A percentile compares a stretch with the other conserved stretches of the same genome.
phyloP scores from a whole-genome alignment of 352 stramenopile genomes.

The Globisporangium nodosum region DNA sequence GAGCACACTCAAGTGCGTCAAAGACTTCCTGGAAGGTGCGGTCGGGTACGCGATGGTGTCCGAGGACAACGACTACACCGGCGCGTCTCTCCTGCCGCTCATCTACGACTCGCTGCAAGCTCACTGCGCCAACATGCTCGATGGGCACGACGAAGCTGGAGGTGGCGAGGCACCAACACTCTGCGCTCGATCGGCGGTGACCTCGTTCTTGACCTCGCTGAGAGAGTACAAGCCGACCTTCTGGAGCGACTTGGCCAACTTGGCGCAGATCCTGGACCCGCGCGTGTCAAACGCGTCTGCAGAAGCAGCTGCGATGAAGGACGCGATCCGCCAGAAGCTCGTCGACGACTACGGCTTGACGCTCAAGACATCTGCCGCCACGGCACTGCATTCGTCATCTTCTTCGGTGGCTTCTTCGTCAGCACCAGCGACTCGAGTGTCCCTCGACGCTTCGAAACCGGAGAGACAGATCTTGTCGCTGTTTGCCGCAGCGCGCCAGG shows the following conservation, averaged over 20 bases:
- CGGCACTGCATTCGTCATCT: background rate
- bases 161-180: background rate
- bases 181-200: background rate
- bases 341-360: background rate
- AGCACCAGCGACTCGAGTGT: background rate
- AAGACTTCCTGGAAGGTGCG: constrained; percentile 6
- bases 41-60: constrained; percentile 3
- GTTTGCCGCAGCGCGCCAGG: constrained; percentile 6
- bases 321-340: background rate
- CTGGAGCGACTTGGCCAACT: constrained; percentile 7
- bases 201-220: background rate
- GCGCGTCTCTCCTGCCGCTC: constrained; percentile 8
- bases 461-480: constrained; percentile 8
- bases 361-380: background rate
- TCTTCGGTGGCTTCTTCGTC: background rate
- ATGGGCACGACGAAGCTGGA: background rate
- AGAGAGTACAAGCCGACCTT: constrained; percentile 1
- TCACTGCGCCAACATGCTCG: constrained; percentile 3
- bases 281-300: constrained; percentile 8
- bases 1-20: constrained; percentile 6
- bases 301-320: constrained; percentile 5
- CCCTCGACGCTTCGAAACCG: background rate
- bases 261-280: constrained; percentile 12
- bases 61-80: constrained; percentile 4
- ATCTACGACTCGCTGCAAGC: constrained; percentile 12